Percentiles rank a stretch among this genome's conserved stretches.
Evolutionary conservation across 768 basidiomycete species (phyloP).

Genomic region (Serendipita sp.): DNA sequence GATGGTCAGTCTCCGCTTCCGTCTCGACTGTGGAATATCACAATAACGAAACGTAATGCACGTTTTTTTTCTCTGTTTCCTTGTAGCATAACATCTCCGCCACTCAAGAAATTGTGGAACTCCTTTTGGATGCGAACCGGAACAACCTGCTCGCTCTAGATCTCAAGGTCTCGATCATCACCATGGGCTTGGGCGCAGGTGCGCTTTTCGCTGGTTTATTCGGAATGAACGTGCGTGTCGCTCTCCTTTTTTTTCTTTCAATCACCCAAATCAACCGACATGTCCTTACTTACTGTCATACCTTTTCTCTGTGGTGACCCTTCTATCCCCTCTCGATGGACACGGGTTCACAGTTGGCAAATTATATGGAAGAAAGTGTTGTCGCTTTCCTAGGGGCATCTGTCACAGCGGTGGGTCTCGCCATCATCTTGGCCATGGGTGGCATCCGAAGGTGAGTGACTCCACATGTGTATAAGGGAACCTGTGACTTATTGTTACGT

Average conservation of each 20-base stretch:
- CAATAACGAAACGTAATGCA: too few relatives aligned
- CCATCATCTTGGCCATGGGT: conserved; percentile 42
- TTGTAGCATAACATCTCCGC: conserved; percentile 79
- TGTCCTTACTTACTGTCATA: neutral
- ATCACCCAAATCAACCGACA: neutral
- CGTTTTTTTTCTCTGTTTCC: neutral
- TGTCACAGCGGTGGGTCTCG: conserved; percentile 38
- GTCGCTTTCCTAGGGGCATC: conserved; percentile 63
- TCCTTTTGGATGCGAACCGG: conserved; percentile 90
- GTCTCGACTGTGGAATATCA: neutral
- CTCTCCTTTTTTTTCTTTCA: conserved; percentile 9
- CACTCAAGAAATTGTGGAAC: conserved; percentile 94
- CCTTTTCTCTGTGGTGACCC: neutral
- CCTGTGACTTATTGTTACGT: neutral
- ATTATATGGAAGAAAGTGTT: conserved; percentile 52
- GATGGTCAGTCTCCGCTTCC: conserved; percentile 34
- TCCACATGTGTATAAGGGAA: conserved; percentile 11
- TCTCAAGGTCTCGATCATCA: conserved; percentile 86
- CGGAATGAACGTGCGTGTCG: conserved; percentile 78
- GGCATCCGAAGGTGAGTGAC: conserved; percentile 44
- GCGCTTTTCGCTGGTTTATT: conserved; percentile 83
- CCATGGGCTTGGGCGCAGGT: conserved; percentile 82
- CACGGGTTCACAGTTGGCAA: conserved; percentile 40
- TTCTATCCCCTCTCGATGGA: neutral
- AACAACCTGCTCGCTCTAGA: conserved; percentile 85